A percentile compares a stretch with the other conserved stretches of the same genome.
Evolutionary conservation across 2,329 filamentous ascomycete species (phyloP).

Genomic region (Penicillium decumbens): DNA sequence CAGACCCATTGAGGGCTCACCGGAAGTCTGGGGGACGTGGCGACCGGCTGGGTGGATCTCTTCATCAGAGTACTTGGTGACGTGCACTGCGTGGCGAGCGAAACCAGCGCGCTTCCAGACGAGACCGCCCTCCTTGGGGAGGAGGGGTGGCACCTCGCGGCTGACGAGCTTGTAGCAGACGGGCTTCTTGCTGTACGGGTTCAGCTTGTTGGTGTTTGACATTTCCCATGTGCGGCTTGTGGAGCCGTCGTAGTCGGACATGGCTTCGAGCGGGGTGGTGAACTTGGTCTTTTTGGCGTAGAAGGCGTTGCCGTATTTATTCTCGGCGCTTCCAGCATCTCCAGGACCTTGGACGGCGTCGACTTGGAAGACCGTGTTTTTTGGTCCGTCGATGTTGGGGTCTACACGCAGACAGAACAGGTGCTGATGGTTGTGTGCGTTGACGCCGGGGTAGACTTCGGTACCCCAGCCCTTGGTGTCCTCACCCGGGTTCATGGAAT

Average conservation of each 20-base stretch:
- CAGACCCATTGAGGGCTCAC: slow-evolving; percentile 68
- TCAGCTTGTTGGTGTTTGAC: slow-evolving; percentile 74
- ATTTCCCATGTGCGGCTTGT: slow-evolving; percentile 88
- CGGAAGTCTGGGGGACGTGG: slow-evolving; percentile 82
- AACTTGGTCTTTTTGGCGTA: slow-evolving; percentile 79
- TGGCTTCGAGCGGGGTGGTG: slow-evolving; percentile 62
- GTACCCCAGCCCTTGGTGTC: slow-evolving; percentile 85
- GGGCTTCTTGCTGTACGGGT: slow-evolving; percentile 80
- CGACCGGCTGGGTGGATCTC: slow-evolving; percentile 81
- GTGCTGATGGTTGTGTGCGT: slow-evolving; percentile 94
- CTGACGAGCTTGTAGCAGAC: slow-evolving; percentile 85
- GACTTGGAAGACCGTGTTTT: slow-evolving; percentile 79
- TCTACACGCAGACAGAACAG: slow-evolving; percentile 87
- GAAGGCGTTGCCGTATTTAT: slow-evolving; percentile 87
- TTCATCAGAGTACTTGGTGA: slow-evolving; percentile 78
- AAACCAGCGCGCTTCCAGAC: slow-evolving; percentile 91
- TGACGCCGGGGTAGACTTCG: slow-evolving; percentile 84
- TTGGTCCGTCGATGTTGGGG: slow-evolving; percentile 76
- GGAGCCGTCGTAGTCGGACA: slow-evolving; percentile 74
- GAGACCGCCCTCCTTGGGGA: slow-evolving; percentile 74
- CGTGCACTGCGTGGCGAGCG: slow-evolving; percentile 78
- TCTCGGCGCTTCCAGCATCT: slow-evolving; percentile 73
- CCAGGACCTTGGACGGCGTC: slow-evolving; percentile 68
- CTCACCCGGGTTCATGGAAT: slow-evolving; percentile 72
- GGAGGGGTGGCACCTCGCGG: slow-evolving; percentile 69